Evolutionary conservation across 2,329 filamentous ascomycete species (phyloP).

Genomic region (Curvularia spicifera): DNA sequence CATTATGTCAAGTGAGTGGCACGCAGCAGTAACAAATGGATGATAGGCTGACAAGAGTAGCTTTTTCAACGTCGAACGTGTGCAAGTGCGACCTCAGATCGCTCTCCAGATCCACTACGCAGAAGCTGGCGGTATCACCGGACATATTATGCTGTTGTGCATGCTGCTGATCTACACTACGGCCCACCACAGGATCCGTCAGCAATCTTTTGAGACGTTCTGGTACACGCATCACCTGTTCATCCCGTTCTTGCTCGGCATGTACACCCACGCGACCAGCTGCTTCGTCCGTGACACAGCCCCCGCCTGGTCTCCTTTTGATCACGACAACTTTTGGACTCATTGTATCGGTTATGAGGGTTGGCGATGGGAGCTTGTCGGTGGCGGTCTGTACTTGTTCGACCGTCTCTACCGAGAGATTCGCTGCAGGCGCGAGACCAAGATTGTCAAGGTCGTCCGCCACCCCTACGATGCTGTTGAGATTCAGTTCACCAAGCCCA

Average conservation of each 20-base stretch:
- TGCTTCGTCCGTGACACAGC: constrained; percentile 92
- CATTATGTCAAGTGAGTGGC: constrained; percentile 90
- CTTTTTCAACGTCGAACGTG: constrained; percentile 93
- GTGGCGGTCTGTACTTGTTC: constrained; percentile 81
- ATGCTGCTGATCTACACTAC: constrained; percentile 99
- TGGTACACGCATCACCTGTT: constrained; percentile 99
- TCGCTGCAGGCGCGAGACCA: constrained; percentile 79
- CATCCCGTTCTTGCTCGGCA: constrained; percentile 87
- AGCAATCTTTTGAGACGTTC: constrained; percentile 97
- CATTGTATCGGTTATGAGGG: constrained; percentile 96
- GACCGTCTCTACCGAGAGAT: constrained; percentile 94
- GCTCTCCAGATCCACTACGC: constrained; percentile 92
- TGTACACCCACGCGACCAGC: constrained; percentile 94
- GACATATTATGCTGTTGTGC: constrained; percentile 97
- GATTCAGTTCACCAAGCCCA: constrained; percentile 95
- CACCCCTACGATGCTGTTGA: constrained; percentile 98
- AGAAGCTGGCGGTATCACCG: constrained; percentile 88
- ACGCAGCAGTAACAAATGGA: neutral
- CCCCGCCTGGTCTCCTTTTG: constrained; percentile 80
- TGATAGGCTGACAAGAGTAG: constrained; percentile 53
- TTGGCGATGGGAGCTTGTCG: constrained; percentile 95
- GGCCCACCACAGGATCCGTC: constrained; percentile 88
- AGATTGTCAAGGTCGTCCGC: constrained; percentile 91
- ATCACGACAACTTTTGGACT: constrained; percentile 79
- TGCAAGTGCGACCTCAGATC: constrained; percentile 77